phyloP scores from a whole-genome alignment of 345 rosid species.

The Lepidium sativum region DNA sequence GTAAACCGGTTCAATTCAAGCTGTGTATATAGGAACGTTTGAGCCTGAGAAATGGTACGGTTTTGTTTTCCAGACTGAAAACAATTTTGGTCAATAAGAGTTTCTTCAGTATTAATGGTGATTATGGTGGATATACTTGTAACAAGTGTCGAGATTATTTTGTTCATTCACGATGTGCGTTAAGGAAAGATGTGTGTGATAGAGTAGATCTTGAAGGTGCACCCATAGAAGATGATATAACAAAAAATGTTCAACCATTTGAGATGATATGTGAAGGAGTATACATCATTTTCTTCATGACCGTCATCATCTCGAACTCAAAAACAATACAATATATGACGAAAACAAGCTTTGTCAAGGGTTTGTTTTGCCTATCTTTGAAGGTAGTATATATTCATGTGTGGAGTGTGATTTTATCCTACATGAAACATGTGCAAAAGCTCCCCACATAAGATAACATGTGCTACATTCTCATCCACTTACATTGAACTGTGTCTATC shows the following conservation, averaged over 20 bases:
- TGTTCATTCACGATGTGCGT: neutral
- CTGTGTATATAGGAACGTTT: too few species aligned
- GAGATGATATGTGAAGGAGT: neutral
- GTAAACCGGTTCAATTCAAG: too few species aligned
- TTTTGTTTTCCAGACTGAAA: too few species aligned
- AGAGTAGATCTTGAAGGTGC: neutral
- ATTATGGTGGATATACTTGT: conserved; percentile 3
- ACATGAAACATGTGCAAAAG: neutral
- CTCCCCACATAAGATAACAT: neutral
- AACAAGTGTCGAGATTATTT: neutral
- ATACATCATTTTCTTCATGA: neutral
- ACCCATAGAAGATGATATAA: neutral
- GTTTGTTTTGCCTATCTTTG: neutral
- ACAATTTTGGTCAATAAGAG: too few species aligned
- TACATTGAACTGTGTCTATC: too few species aligned
- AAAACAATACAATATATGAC: neutral
- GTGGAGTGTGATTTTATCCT: neutral
- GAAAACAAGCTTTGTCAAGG: neutral
- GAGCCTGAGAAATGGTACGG: too few species aligned
- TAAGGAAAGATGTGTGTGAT: neutral
- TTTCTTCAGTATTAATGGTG: too few species aligned
- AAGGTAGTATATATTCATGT: neutral
- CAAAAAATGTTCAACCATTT: neutral
- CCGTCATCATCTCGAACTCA: neutral
- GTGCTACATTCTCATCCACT: neutral